phyloP scores from a whole-genome alignment of 2,329 filamentous ascomycete genomes.

The Fusarium sp. region DNA sequence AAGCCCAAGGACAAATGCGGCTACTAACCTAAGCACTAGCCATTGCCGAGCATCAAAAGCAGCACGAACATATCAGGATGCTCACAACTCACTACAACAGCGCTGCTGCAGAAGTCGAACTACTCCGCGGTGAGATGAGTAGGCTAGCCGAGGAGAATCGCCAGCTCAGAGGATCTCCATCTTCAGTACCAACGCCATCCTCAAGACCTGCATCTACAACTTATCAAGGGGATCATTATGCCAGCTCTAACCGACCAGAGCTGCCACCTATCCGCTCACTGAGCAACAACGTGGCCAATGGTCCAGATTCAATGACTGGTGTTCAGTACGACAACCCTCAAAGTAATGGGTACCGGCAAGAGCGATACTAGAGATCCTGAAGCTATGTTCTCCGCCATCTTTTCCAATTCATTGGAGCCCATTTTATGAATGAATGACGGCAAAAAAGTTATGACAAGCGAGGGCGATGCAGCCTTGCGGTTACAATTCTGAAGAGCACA shows the following conservation, averaged over 20 bases:
- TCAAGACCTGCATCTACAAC: constrained; percentile 35
- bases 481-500: constrained; percentile 23
- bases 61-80: constrained; percentile 61
- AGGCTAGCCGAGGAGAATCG: constrained; percentile 61
- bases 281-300: constrained; percentile 56
- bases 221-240: constrained; percentile 50
- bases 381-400: constrained; percentile 14
- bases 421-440: constrained; percentile 46
- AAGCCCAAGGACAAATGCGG: neutral
- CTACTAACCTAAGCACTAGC: constrained; percentile 55
- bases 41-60: constrained; percentile 71
- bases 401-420: constrained; percentile 24
- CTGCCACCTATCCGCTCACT: constrained; percentile 69
- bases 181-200: constrained; percentile 31
- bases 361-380: constrained; percentile 49
- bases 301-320: constrained; percentile 73
- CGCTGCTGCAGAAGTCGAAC: constrained; percentile 58
- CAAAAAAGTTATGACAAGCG: constrained; percentile 45
- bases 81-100: constrained; percentile 60
- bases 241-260: constrained; percentile 58
- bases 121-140: constrained; percentile 63
- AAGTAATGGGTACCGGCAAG: constrained; percentile 60
- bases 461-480: constrained; percentile 24
- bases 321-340: constrained; percentile 70
- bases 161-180: constrained; percentile 56